Conservation (phyloP, 1,284 basidiomycete genomes). For the Cutaneotrichosporon sp. region DNA sequence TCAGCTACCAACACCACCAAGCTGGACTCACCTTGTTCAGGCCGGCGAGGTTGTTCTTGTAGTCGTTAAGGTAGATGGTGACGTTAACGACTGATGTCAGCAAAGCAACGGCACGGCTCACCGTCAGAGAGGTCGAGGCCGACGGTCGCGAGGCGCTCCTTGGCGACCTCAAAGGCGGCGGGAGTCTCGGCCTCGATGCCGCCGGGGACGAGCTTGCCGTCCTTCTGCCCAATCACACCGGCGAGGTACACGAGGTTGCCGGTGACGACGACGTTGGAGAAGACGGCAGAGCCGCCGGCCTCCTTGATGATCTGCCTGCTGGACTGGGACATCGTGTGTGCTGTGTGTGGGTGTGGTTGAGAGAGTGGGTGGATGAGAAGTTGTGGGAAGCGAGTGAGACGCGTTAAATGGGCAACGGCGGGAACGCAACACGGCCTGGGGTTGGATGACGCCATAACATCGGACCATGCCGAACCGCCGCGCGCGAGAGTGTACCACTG, state of each 20-base stretch:
- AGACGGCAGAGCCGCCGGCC: slow-evolving; percentile 10
- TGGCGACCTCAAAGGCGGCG: slow-evolving; percentile 67
- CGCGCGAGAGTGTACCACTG: background rate
- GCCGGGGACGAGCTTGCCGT: slow-evolving; percentile 69
- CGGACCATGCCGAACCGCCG: background rate
- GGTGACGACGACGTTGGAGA: slow-evolving; percentile 16
- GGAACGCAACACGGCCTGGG: background rate
- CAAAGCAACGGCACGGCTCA: background rate
- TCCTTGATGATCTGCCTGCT: slow-evolving; percentile 6
- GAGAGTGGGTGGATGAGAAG: background rate
- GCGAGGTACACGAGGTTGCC: slow-evolving; percentile 22
- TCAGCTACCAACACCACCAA: too few species aligned
- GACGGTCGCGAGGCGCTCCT: slow-evolving; percentile 45
- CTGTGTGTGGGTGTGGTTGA: background rate
- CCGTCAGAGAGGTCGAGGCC: slow-evolving; percentile 22
- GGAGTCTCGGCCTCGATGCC: slow-evolving; percentile 73
- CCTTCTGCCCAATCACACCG: slow-evolving; percentile 53
- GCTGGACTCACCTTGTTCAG: slow-evolving; percentile 20
- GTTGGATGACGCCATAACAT: background rate
- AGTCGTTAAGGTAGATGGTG: slow-evolving; percentile 18
- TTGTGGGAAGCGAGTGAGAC: background rate
- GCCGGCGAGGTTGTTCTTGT: slow-evolving; percentile 11
- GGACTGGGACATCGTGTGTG: slow-evolving; percentile 6
- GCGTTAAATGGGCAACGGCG: too few species aligned
- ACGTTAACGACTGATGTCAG: slow-evolving; percentile 14